Conservation (phyloP, 2,329 filamentous ascomycete genomes). For the Cercospora zeina region DNA sequence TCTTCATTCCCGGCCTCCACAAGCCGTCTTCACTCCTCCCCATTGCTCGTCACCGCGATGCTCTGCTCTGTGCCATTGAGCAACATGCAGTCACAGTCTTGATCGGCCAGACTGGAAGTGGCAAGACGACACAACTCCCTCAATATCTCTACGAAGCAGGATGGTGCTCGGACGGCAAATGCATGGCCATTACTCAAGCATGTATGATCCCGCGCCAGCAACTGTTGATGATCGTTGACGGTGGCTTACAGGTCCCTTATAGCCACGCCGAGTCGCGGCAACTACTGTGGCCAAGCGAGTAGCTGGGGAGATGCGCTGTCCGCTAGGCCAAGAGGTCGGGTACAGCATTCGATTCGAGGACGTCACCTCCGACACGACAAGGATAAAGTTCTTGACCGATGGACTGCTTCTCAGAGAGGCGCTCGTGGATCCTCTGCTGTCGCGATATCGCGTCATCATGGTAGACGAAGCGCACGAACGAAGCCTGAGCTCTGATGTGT, state of each 20-base stretch:
- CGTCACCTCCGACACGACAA: constrained; percentile 78
- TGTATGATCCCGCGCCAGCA: constrained; percentile 40
- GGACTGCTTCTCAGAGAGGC: constrained; percentile 88
- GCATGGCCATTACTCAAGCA: constrained; percentile 89
- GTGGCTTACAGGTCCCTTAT: constrained; percentile 37
- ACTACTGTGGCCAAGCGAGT: constrained; percentile 87
- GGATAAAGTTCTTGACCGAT: constrained; percentile 94
- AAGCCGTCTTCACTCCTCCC: constrained; percentile 82
- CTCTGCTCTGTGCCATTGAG: constrained; percentile 82
- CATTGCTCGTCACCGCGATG: constrained; percentile 78
- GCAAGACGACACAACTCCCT: constrained; percentile 94
- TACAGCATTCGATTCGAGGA: constrained; percentile 94
- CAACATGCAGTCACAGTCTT: constrained; percentile 82
- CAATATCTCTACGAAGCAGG: constrained; percentile 86
- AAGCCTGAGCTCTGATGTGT: constrained; percentile 86
- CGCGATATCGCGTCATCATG: constrained; percentile 93
- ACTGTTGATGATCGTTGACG: constrained; percentile 31
- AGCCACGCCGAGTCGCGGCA: constrained; percentile 87
- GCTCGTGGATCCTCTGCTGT: constrained; percentile 85
- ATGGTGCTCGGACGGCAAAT: constrained; percentile 81
- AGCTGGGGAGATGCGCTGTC: constrained; percentile 83
- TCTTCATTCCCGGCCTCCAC: constrained; percentile 76
- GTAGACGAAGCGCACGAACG: constrained; percentile 96
- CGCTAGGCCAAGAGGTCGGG: constrained; percentile 80
- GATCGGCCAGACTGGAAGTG: constrained; percentile 89